phyloP scores from a whole-genome alignment of 768 basidiomycete species.

The Megacollybia marginata region DNA sequence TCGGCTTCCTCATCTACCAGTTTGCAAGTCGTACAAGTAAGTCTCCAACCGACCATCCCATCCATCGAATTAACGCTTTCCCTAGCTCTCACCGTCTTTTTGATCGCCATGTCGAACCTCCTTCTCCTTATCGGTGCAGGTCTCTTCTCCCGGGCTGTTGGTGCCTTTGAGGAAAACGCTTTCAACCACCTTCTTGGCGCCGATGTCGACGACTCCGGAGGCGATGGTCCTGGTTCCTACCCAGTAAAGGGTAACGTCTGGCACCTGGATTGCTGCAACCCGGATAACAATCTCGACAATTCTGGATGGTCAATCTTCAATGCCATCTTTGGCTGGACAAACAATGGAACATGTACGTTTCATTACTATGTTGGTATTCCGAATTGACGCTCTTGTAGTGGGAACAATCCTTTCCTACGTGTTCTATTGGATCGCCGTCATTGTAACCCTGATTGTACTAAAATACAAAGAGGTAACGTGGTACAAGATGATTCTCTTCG shows the following conservation, averaged over 20 bases:
- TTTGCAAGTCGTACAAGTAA: slow-evolving; percentile 70
- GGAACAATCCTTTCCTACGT: slow-evolving; percentile 83
- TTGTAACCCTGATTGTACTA: slow-evolving; percentile 56
- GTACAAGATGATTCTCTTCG: neutral
- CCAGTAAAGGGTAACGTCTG: slow-evolving; percentile 78
- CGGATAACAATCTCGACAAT: slow-evolving; percentile 41
- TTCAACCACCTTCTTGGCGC: slow-evolving; percentile 67
- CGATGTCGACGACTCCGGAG: slow-evolving; percentile 59
- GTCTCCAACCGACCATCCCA: slow-evolving; percentile 10
- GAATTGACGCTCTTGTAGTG: slow-evolving; percentile 24
- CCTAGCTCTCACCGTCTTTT: slow-evolving; percentile 77
- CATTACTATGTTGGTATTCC: neutral
- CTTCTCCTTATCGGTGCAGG: slow-evolving; percentile 92
- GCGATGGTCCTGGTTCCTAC: slow-evolving; percentile 81
- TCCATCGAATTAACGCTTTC: slow-evolving; percentile 1
- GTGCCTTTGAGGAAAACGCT: slow-evolving; percentile 60
- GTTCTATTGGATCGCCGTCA: slow-evolving; percentile 87
- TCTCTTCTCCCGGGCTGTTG: slow-evolving; percentile 75
- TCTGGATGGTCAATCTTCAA: slow-evolving; percentile 78
- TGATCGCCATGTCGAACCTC: slow-evolving; percentile 87
- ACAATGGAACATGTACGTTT: slow-evolving; percentile 60
- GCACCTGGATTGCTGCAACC: slow-evolving; percentile 79
- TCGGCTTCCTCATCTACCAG: slow-evolving; percentile 73
- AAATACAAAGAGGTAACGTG: slow-evolving; percentile 57
- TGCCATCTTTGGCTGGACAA: slow-evolving; percentile 85